Evolutionary conservation across 768 basidiomycete genomes (phyloP).

Genomic region (Lentinula guzmanii): DNA sequence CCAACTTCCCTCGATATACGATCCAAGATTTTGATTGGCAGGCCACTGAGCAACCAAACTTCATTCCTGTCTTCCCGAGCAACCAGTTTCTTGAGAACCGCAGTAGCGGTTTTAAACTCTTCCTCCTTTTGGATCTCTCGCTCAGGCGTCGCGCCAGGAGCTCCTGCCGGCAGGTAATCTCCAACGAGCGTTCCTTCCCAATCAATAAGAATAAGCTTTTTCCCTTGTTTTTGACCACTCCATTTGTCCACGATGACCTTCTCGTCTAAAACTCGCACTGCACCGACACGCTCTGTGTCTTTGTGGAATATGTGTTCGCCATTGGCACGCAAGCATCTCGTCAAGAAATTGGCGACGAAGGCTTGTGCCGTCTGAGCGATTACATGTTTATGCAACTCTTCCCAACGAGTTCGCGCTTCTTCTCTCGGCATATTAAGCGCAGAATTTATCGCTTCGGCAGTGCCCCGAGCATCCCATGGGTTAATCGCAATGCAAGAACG

Average conservation of each 20-base stretch:
- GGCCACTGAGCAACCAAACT: constrained; percentile 78
- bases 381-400: constrained; percentile 82
- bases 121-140: constrained; percentile 11
- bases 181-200: constrained; percentile 55
- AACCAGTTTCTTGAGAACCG: constrained; percentile 49
- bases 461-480: constrained; percentile 81
- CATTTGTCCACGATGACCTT: constrained; percentile 54
- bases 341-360: constrained; percentile 76
- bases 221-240: constrained; percentile 43
- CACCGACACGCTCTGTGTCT: background rate
- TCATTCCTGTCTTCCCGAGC: constrained; percentile 61
- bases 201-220: constrained; percentile 67
- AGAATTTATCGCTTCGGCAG: constrained; percentile 72
- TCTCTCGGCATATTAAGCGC: constrained; percentile 75
- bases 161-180: background rate
- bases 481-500: constrained; percentile 82
- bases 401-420: constrained; percentile 53
- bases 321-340: constrained; percentile 65
- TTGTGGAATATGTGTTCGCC: constrained; percentile 46
- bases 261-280: background rate
- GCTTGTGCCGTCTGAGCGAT: constrained; percentile 82
- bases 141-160: constrained; percentile 48
- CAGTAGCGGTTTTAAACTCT: constrained; percentile 33
- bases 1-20: constrained; percentile 50
- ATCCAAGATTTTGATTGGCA: constrained; percentile 60